phyloP scores from a whole-genome alignment of 495 filamentous ascomycete genomes.

The Lasiosphaeriaceae sp. region DNA sequence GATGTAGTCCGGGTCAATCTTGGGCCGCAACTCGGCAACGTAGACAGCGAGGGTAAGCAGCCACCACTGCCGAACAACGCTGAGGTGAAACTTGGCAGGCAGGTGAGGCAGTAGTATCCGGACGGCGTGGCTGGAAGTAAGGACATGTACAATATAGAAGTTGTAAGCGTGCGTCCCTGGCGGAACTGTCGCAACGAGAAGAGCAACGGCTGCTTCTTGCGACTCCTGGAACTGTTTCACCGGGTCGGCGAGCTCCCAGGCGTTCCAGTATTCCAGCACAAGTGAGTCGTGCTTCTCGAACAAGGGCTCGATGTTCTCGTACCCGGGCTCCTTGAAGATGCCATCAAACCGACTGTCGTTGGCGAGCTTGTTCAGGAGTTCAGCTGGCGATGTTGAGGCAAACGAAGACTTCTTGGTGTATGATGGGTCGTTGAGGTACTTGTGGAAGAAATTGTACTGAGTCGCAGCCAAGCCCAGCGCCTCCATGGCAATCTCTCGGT shows the following conservation, averaged over 20 bases:
- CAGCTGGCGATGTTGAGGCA: slow-evolving; percentile 54
- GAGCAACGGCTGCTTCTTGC: slow-evolving; percentile 67
- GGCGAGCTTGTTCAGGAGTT: slow-evolving; percentile 62
- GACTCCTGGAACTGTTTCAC: slow-evolving; percentile 69
- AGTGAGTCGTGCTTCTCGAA: slow-evolving; percentile 66
- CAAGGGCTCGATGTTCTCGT: slow-evolving; percentile 61
- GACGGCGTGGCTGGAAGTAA: slow-evolving; percentile 84
- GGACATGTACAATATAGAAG: slow-evolving; percentile 77
- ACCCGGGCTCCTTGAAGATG: slow-evolving; percentile 55
- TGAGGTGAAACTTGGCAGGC: slow-evolving; percentile 66
- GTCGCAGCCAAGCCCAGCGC: slow-evolving; percentile 65
- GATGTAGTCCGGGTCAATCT: slow-evolving; percentile 62
- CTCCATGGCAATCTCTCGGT: slow-evolving; percentile 77
- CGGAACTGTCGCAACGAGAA: slow-evolving; percentile 61
- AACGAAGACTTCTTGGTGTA: slow-evolving; percentile 55
- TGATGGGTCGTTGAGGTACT: slow-evolving; percentile 68
- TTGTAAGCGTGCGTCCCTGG: slow-evolving; percentile 65
- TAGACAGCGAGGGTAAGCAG: slow-evolving; percentile 75
- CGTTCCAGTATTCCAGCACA: slow-evolving; percentile 82
- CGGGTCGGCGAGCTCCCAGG: slow-evolving; percentile 65
- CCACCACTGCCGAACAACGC: slow-evolving; percentile 83
- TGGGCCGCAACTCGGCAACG: slow-evolving; percentile 66
- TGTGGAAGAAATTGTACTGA: slow-evolving; percentile 73
- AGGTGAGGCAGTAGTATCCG: slow-evolving; percentile 78
- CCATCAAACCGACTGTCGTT: slow-evolving; percentile 52